phyloP scores from a whole-genome alignment of 768 basidiomycete genomes.

The Termitomyces sp. region DNA sequence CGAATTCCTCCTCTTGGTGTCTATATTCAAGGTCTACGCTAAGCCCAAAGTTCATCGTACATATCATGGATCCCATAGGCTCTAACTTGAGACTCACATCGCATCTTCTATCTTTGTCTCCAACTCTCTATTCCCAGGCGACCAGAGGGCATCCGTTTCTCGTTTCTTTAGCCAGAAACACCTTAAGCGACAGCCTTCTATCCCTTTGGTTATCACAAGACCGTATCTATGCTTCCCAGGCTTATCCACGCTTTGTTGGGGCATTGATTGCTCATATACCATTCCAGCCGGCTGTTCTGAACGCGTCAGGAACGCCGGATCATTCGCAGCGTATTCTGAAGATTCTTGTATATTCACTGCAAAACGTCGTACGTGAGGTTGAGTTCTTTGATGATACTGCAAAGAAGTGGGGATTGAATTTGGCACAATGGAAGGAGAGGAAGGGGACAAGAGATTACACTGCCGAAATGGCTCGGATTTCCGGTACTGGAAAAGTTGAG shows the following conservation, averaged over 20 bases:
- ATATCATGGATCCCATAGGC: background rate
- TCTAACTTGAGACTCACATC: slow-evolving; percentile 5
- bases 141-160: slow-evolving; percentile 53
- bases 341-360: slow-evolving; percentile 45
- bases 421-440: slow-evolving; percentile 45
- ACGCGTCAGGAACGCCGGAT: slow-evolving; percentile 26
- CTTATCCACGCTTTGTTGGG: slow-evolving; percentile 70
- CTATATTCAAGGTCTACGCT: no score
- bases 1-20: no score
- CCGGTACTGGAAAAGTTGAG: slow-evolving; percentile 37
- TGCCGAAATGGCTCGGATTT: slow-evolving; percentile 61
- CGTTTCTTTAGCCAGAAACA: slow-evolving; percentile 45
- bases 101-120: slow-evolving; percentile 5
- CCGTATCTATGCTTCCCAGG: slow-evolving; percentile 67
- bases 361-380: slow-evolving; percentile 52
- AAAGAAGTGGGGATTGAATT: slow-evolving; percentile 34
- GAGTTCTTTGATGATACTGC: slow-evolving; percentile 57
- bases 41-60: no score
- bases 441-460: slow-evolving; percentile 66
- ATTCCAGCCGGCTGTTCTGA: slow-evolving; percentile 28
- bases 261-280: slow-evolving; percentile 59
- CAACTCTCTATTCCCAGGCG: slow-evolving; percentile 35
- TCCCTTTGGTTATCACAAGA: slow-evolving; percentile 69
- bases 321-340: slow-evolving; percentile 33
- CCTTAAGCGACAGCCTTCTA: slow-evolving; percentile 42